These are phyloP conservation scores for Citrullus mucosospermus DNA, from an alignment of 306 rosid species.

Conservation along the genomic window DNA sequence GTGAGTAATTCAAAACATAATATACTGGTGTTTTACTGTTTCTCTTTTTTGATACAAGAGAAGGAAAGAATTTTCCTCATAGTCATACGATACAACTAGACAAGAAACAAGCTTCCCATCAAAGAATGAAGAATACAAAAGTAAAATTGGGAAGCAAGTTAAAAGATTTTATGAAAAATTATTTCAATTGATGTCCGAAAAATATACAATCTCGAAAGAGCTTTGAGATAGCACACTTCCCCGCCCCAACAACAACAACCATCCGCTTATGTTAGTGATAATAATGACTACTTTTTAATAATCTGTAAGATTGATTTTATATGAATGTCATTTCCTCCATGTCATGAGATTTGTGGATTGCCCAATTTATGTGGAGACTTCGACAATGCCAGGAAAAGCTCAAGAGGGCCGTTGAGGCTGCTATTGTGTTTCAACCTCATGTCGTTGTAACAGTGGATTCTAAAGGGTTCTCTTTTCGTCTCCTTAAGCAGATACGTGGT, in stretches of 20 bases:
- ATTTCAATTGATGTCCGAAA: neutral
- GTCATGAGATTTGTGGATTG: neutral
- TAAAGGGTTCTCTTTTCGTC: slow-evolving; percentile 86
- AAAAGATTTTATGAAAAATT: neutral
- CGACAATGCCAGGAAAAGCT: slow-evolving; percentile 43
- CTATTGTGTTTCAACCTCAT: slow-evolving; percentile 69
- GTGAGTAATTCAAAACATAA: slow-evolving; percentile 34
- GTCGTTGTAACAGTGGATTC: slow-evolving; percentile 67
- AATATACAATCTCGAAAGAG: neutral
- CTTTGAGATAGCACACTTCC: neutral
- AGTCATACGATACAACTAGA: neutral
- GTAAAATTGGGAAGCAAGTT: neutral
- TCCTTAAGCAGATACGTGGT: slow-evolving; percentile 73
- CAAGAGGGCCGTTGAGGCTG: slow-evolving; percentile 64
- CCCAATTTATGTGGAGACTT: neutral
- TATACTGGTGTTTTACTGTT: neutral
- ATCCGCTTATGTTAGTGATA: neutral
- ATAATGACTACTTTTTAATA: neutral
- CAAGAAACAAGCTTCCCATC: neutral
- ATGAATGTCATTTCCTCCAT: neutral
- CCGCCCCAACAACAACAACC: neutral
- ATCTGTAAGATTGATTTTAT: neutral
- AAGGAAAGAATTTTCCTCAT: neutral
- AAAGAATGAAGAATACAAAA: neutral
- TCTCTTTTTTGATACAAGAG: neutral